Evolutionary conservation across 257 asterid genomes (phyloP), one percentile per base, ranked within the genome.

Genomic region (Forsythia viridissima): DNA sequence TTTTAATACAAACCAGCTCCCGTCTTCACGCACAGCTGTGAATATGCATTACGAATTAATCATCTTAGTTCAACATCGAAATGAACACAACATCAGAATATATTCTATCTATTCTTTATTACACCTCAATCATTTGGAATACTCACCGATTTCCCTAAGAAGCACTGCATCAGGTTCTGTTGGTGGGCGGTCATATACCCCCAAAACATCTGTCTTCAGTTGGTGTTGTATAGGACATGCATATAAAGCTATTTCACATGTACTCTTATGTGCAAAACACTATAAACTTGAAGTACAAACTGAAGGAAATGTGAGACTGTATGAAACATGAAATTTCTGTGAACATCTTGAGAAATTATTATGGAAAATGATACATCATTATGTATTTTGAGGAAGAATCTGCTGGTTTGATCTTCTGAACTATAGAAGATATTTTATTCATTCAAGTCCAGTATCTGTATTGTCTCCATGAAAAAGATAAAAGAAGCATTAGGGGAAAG

Each of bases 151-250:
- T 89, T 93, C 99, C 80, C 82, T 80, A 30, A 95, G 97, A 74
- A 95, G 97, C 76, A 89, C 68, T 18, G 98, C 97, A 72, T 78
- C 90, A 65, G 93, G 90, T 77, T 92, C 96, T 74, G 90, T 82
- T 77, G 99, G 99, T 37, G 99, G 99, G 75, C 97, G 92, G 84
- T 93, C 95, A 77, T 89, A 93, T 40, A 95, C 98, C 20, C 98
- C 99, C 9, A 73, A 85, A 74, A 95, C 99, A 89, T 95, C 97
- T 46, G 99, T 93, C 99, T 95, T 74, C 4, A 67, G 76, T 76
- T 72, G 57, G 40, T 66, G 41, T 59, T 65, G 86, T 88, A 85
- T 61, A 95, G 94, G 93, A 66, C 73, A 73, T 51, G 59, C 70
- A 46, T 30, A 63, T 9, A 63, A 30, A 63, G 70, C 70, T 30